Conservation (phyloP, 2,329 filamentous ascomycete species). For the Didymella glomerata region DNA sequence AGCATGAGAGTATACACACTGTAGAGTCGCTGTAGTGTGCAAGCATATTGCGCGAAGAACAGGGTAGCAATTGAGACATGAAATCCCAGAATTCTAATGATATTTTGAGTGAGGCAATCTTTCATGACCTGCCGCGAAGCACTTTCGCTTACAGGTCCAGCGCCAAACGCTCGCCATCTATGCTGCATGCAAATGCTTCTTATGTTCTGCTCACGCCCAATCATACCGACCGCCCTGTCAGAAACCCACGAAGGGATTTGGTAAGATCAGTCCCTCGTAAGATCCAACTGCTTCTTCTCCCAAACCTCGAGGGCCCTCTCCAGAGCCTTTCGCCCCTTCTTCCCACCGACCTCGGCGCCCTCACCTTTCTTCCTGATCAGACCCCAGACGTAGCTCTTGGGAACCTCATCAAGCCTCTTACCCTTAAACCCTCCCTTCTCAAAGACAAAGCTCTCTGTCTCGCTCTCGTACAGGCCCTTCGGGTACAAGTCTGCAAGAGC, state of each 20-base stretch:
- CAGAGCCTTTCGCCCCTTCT: constrained; percentile 4
- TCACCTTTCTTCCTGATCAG: constrained; percentile 9
- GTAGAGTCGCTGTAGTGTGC: background rate
- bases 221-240: background rate
- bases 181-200: background rate
- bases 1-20: background rate
- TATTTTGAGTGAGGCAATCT: background rate
- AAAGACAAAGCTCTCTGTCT: constrained; percentile 13
- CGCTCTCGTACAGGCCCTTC: constrained; percentile 16
- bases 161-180: constrained; percentile 11
- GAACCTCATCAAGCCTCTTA: constrained; percentile 19
- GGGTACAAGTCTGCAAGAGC: constrained; percentile 15
- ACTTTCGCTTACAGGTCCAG: constrained; percentile 16
- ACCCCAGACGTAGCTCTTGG: constrained; percentile 13
- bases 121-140: constrained; percentile 12
- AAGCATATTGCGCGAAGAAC: background rate
- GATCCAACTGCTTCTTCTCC: constrained; percentile 16
- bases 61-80: background rate
- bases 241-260: background rate
- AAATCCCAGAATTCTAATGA: background rate
- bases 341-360: background rate
- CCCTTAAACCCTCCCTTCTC: constrained; percentile 17
- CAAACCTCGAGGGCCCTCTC: constrained; percentile 16
- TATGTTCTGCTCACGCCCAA: background rate
- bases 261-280: constrained; percentile 13